Evolutionary conservation across 495 filamentous ascomycete species (phyloP).

Genomic region (Jackrogersella minutella): DNA sequence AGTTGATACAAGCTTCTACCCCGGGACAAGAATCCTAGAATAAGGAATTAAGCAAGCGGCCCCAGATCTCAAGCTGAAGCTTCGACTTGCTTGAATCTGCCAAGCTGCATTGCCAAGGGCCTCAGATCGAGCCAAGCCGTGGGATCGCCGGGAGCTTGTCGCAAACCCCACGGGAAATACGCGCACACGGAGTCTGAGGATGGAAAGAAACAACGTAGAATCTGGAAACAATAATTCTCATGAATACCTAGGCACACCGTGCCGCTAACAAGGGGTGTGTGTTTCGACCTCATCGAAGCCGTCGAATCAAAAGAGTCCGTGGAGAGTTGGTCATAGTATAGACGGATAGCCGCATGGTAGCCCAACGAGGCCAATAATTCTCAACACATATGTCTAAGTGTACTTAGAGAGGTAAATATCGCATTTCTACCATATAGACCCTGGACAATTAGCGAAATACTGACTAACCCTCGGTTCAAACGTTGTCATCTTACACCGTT

Average conservation of each 20-base stretch:
- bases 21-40: slow-evolving; percentile 2
- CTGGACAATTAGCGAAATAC: not conserved
- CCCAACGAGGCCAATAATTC: slow-evolving; percentile 13
- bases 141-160: slow-evolving; percentile 32
- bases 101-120: slow-evolving; percentile 31
- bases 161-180: slow-evolving; percentile 26
- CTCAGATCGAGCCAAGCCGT: slow-evolving; percentile 39
- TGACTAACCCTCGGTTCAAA: not conserved
- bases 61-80: not conserved
- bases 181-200: slow-evolving; percentile 10
- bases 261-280: slow-evolving; percentile 1
- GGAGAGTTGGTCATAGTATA: not conserved
- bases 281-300: slow-evolving; percentile 22
- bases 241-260: not conserved
- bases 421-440: not conserved
- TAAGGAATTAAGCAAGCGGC: not conserved
- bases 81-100: too few relatives aligned
- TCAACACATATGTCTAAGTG: not conserved
- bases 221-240: not conserved
- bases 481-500: not conserved
- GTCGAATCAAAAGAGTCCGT: slow-evolving; percentile 14
- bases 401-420: not conserved
- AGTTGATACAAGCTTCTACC: not conserved
- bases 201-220: not conserved
- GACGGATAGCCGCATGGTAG: slow-evolving; percentile 2